Evolutionary conservation across 768 basidiomycete genomes (phyloP).

Genomic region (Tylopilus subfusipes): DNA sequence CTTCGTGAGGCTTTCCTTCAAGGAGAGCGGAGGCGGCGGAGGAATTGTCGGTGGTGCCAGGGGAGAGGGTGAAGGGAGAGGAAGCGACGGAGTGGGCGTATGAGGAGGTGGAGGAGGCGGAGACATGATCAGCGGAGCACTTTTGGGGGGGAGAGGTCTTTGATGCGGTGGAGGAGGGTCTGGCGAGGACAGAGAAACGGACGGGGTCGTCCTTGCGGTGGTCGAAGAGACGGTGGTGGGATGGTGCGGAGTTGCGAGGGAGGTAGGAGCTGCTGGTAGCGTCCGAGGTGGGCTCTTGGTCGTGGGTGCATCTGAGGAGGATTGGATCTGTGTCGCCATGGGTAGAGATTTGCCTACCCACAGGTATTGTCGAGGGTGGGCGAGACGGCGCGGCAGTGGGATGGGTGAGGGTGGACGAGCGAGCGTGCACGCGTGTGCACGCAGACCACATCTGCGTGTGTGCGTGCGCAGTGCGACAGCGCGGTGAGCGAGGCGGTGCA

Average conservation of each 20-base stretch:
- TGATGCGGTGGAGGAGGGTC: conserved; percentile 38
- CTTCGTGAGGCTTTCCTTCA: conserved; percentile 50
- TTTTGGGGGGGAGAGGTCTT: conserved; percentile 50
- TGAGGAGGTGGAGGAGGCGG: conserved; percentile 71
- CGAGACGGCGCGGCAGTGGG: no score
- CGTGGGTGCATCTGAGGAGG: conserved; percentile 55
- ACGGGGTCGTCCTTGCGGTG: conserved; percentile 90
- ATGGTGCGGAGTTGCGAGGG: conserved; percentile 27
- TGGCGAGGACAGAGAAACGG: conserved; percentile 66
- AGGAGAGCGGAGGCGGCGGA: conserved; percentile 70
- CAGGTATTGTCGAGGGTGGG: no score
- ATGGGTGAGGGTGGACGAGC: no score
- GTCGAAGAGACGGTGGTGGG: conserved; percentile 72
- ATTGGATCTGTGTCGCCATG: conserved; percentile 63
- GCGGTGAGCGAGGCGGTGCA: no score
- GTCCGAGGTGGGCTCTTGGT: conserved; percentile 66
- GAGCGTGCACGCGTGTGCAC: no score
- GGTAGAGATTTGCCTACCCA: no score
- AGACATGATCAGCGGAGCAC: conserved; percentile 71
- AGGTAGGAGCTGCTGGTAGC: conserved; percentile 48
- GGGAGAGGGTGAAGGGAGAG: conserved; percentile 70
- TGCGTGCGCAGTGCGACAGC: no score
- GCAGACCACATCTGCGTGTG: no score
- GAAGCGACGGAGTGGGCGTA: conserved; percentile 68
- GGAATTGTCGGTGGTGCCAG: conserved; percentile 68